These are phyloP conservation scores for Usnea hakonensis DNA, from an alignment of 495 filamentous ascomycete species.

Conservation along the genomic window DNA sequence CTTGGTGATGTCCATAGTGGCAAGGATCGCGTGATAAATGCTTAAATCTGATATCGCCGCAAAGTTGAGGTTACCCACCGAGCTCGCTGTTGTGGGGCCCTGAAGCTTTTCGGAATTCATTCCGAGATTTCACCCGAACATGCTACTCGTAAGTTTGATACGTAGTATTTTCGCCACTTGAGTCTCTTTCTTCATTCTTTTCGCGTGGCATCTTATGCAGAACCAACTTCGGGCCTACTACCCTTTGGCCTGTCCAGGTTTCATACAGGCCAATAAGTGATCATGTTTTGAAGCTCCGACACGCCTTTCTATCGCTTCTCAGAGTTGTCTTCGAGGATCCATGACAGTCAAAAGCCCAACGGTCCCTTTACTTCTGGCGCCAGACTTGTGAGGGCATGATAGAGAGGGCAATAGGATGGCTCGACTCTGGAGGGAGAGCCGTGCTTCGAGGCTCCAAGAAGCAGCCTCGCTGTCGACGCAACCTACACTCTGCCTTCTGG, in stretches of 20 bases:
- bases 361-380: constrained; percentile 31
- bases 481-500: constrained; percentile 60
- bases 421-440: constrained; percentile 67
- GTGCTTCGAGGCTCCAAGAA: constrained; percentile 51
- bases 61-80: neutral
- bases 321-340: neutral
- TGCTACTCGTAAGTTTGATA: too few species aligned
- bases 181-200: neutral
- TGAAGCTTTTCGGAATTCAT: neutral
- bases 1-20: constrained; percentile 79
- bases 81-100: too few species aligned
- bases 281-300: neutral
- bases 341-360: constrained; percentile 38
- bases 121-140: neutral
- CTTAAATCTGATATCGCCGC: neutral
- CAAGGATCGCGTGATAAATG: too few species aligned
- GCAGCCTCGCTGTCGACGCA: constrained; percentile 48
- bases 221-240: neutral
- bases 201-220: neutral
- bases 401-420: constrained; percentile 70
- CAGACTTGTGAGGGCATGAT: constrained; percentile 53
- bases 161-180: too few species aligned
- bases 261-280: neutral
- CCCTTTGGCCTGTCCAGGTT: neutral
- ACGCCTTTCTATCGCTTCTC: neutral